These are phyloP conservation scores for Alternaria longipes DNA, from an alignment of 2,329 filamentous ascomycete genomes.

Conservation along the genomic window DNA sequence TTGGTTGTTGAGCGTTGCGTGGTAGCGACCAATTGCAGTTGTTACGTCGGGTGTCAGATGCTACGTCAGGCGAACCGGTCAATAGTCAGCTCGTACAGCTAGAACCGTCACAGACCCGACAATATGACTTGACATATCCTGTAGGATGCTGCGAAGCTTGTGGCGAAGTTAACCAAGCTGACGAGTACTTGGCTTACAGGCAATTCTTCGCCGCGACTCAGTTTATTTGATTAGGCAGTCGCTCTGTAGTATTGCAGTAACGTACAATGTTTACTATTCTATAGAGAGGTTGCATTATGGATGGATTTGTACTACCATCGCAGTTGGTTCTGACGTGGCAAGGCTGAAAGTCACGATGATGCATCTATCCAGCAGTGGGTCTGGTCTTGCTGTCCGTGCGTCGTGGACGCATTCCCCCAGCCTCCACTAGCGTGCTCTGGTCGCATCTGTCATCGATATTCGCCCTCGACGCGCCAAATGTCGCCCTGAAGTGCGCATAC, in stretches of 20 bases:
- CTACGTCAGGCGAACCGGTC: background rate
- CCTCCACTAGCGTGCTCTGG: conserved; percentile 24
- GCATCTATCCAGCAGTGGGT: background rate
- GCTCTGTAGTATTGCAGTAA: background rate
- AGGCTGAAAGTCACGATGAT: background rate
- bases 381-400: conserved; percentile 20
- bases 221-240: too few relatives aligned
- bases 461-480: conserved; percentile 26
- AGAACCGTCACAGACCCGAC: background rate
- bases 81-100: background rate
- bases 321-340: background rate
- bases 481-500: conserved; percentile 23
- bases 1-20: background rate
- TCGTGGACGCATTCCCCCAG: conserved; percentile 19
- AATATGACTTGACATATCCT: background rate
- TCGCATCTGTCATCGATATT: conserved; percentile 7
- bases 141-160: background rate
- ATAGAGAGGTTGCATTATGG: background rate
- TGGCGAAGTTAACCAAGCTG: background rate
- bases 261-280: background rate
- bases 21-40: background rate
- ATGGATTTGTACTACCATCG: background rate
- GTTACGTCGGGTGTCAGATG: background rate
- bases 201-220: background rate
- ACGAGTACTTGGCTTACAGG: background rate